Conservation (phyloP, 1,284 basidiomycete species). For the Chalciporus sp. region DNA sequence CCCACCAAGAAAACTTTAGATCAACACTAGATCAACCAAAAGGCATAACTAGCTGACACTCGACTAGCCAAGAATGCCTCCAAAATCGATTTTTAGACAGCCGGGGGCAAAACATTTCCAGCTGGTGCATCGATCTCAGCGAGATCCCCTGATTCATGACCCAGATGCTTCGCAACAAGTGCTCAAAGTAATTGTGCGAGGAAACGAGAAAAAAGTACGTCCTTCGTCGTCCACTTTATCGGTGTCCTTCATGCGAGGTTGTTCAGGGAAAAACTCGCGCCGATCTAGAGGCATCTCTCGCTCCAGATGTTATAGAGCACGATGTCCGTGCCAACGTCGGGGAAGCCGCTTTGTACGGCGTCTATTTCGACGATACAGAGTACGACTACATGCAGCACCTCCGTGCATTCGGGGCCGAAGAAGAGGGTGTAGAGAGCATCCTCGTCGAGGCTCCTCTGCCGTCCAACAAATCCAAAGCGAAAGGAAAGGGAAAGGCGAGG, state of each 20-base stretch:
- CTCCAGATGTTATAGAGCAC: conserved; percentile 60
- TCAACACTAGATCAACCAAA: not conserved
- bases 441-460: conserved; percentile 70
- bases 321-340: conserved; percentile 63
- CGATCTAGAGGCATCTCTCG: conserved; percentile 67
- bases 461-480: conserved; percentile 40
- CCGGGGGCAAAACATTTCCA: conserved; percentile 92
- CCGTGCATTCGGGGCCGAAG: conserved; percentile 69
- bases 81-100: conserved; percentile 87
- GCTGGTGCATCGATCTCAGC: conserved; percentile 94
- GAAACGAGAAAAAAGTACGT: conserved; percentile 69
- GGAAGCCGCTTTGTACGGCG: conserved; percentile 88
- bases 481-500: conserved; percentile 32
- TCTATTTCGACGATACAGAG: conserved; percentile 96
- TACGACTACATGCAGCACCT: conserved; percentile 99
- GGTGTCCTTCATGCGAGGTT: conserved; percentile 3
- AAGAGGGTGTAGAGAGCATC: conserved; percentile 76
- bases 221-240: conserved; percentile 2
- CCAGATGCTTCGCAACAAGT: conserved; percentile 89
- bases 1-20: not conserved
- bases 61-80: conserved; percentile 47
- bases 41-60: not conserved
- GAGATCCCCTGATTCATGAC: conserved; percentile 95
- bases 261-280: conserved; percentile 74
- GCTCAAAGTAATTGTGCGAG: conserved; percentile 78